Conservation (phyloP, 2,329 filamentous ascomycete species). For the Pseudogymnoascus sp. region DNA sequence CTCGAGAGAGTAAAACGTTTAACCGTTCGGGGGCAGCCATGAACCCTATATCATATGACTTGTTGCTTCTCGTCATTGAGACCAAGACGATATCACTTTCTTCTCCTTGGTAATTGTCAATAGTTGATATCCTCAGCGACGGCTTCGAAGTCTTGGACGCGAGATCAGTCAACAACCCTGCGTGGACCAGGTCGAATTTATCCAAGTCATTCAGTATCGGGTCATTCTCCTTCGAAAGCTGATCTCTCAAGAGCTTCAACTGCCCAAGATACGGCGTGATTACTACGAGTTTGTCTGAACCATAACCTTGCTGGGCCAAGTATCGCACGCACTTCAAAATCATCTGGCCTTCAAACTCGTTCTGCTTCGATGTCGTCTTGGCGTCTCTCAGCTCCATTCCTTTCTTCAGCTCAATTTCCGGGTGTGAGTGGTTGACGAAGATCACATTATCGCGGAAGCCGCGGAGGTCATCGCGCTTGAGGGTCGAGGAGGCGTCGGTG, state of each 20-base stretch:
- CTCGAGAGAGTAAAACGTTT: conserved; percentile 62
- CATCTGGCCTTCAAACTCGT: conserved; percentile 58
- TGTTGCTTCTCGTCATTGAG: conserved; percentile 60
- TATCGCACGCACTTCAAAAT: conserved; percentile 57
- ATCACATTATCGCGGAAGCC: conserved; percentile 54
- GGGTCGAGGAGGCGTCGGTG: conserved; percentile 44
- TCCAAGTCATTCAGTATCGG: conserved; percentile 63
- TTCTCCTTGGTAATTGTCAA: conserved; percentile 73
- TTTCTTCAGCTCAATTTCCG: conserved; percentile 46
- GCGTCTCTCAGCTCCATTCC: conserved; percentile 39
- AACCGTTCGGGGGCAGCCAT: conserved; percentile 56
- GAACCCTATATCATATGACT: conserved; percentile 58
- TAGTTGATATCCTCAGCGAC: conserved; percentile 55
- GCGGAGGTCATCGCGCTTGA: conserved; percentile 36
- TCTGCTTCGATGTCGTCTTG: conserved; percentile 52
- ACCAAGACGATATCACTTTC: conserved; percentile 65
- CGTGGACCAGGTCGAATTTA: conserved; percentile 50
- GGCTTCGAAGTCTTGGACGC: conserved; percentile 43
- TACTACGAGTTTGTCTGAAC: conserved; percentile 55
- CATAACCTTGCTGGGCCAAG: conserved; percentile 63
- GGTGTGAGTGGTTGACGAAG: conserved; percentile 55
- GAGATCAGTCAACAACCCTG: conserved; percentile 50
- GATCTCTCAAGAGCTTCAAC: conserved; percentile 46
- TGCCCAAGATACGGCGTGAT: conserved; percentile 68
- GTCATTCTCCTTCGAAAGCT: conserved; percentile 49